Evolutionary conservation across 1,139 yeast species (phyloP).

Genomic region (Hyphopichia fennica): DNA sequence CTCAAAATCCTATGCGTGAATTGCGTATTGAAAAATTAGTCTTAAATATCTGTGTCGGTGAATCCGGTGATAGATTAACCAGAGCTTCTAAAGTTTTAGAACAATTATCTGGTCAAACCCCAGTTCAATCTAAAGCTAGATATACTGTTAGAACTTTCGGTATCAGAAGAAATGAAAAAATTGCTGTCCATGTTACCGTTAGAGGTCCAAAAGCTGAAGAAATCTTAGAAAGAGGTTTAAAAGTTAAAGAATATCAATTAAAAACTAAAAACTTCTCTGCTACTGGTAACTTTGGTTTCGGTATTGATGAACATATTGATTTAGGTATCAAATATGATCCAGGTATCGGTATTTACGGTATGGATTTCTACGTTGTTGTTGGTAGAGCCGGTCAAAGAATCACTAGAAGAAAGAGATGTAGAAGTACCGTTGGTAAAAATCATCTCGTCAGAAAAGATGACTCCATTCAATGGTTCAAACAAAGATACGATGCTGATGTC

Average conservation of each 20-base stretch:
- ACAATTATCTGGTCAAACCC: conserved; percentile 99
- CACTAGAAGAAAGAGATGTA: conserved; percentile 98
- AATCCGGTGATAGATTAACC: conserved; percentile 99
- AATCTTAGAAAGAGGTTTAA: conserved; percentile 99
- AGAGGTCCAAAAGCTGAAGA: conserved; percentile 99
- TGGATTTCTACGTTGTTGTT: conserved; percentile 99
- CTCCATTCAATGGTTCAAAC: conserved; percentile 98
- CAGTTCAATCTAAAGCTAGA: conserved; percentile 99
- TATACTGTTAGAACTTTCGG: conserved; percentile 99
- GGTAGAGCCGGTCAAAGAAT: conserved; percentile 99
- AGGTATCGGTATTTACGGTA: conserved; percentile 99
- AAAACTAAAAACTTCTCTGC: conserved; percentile 91
- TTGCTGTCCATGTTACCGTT: conserved; percentile 98
- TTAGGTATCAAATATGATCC: conserved; percentile 99
- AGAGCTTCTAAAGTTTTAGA: conserved; percentile 99
- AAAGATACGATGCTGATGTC: conserved; percentile 99
- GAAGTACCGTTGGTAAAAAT: conserved; percentile 83
- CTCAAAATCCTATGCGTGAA: conserved; percentile 87
- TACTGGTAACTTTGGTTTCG: conserved; percentile 99
- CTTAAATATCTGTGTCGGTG: conserved; percentile 99
- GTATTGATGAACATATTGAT: conserved; percentile 99
- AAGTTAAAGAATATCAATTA: conserved; percentile 99
- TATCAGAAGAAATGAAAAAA: conserved; percentile 99
- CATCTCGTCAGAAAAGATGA: conserved; percentile 95
- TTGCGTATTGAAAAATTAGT: conserved; percentile 99